These are phyloP conservation scores for Xanthoconium stramineum DNA, from an alignment of 768 basidiomycete species.

Conservation along the genomic window DNA sequence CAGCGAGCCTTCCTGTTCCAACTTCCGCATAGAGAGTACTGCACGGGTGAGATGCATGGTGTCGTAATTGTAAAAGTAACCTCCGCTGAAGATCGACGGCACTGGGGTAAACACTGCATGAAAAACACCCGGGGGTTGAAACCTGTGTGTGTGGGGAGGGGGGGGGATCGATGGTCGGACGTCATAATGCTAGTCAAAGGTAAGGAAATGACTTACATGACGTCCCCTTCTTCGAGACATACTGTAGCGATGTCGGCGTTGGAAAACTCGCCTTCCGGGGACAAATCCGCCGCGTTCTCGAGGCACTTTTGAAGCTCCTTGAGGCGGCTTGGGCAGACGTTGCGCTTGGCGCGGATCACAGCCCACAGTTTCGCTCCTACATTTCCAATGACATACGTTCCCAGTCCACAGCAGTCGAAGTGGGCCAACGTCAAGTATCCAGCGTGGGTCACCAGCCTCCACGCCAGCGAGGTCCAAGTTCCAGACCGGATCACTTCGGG, in stretches of 20 bases:
- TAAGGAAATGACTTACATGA: not conserved
- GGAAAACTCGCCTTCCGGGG: not conserved
- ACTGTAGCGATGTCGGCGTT: not conserved
- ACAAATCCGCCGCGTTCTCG: not conserved
- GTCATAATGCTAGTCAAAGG: not conserved
- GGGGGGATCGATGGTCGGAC: not conserved
- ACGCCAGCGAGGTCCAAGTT: not conserved
- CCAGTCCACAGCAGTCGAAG: not conserved
- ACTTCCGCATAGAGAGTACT: not conserved
- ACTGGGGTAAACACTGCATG: not conserved
- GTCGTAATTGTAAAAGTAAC: conserved; percentile 2
- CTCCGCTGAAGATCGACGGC: not conserved
- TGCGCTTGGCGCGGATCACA: not conserved
- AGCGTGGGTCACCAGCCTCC: not conserved
- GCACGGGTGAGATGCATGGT: conserved; percentile 3
- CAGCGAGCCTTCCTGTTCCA: not conserved
- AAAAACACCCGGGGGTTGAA: not conserved
- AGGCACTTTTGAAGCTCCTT: not conserved
- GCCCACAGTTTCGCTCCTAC: not conserved
- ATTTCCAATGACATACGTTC: not conserved
- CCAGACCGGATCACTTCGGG: not conserved
- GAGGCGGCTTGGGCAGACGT: not conserved
- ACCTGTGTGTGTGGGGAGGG: too few relatives aligned
- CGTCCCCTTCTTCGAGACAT: conserved; percentile 2
- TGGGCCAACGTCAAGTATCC: not conserved